Base-by-base conservation (phyloP, 1,284 basidiomycete species). In the Apiotrichum siamense region DNA sequence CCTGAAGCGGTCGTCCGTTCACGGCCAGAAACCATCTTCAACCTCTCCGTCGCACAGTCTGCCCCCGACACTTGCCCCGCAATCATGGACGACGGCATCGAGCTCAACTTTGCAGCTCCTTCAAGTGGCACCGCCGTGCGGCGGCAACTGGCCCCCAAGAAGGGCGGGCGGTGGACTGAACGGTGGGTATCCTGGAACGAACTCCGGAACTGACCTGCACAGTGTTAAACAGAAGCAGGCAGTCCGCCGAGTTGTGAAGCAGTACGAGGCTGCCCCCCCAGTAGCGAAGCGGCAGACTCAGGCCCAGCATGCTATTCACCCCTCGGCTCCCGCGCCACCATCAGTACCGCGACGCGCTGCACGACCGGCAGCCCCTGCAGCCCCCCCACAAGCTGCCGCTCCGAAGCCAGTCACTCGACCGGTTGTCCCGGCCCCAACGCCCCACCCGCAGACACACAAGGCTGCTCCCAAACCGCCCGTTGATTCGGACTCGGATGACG, bases 151-250 rank as follows among this genome's bases (percentile, higher is more conserved):
- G 58, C 52, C 9, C 53, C 66, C 24, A 65, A 82, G 63, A 88
- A 86, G 65, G 83, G 85, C 24, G 86, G 87, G 7, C 77, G 86
- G 70, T 90, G 88, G 87, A 89, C 86, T 13, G 88, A 92, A 62
- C 80, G 87, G 88, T 85, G 59, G 55, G 77, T 39, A 7, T 2
- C 4, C 11, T 3, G 3, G 6, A 9, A n/a, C 4, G 4, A 18
- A 7, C 4, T 10, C n/a, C n/a, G 6, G 4, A 41, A 46, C 45
- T 47, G 36, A 53, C 48, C 7, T 11, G 7, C n/a, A 3, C 47
- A 72, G 70, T 31, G 63, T 71, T 25, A 70, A 73, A 51, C 68
- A 67, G 27, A 72, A 69, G 59, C 67, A 71, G 55, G 63, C 62
- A 23, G 67, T 52, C 11, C 44, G 57, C 29, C 47, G 56, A 15